Evolutionary conservation across 2,329 filamentous ascomycete genomes (phyloP).

Genomic region (Penicillium sp.): DNA sequence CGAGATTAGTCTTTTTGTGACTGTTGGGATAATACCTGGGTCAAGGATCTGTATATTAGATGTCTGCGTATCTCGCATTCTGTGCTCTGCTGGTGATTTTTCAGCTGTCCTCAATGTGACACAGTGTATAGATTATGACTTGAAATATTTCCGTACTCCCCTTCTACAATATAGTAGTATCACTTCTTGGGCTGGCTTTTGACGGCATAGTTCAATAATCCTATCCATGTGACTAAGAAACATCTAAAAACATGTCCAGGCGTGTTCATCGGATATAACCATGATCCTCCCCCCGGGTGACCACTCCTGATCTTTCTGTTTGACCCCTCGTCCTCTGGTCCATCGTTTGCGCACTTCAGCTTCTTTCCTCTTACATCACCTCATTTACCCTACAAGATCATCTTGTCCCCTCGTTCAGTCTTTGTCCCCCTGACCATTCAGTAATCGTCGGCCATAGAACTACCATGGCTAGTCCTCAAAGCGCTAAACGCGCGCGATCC

Average conservation of each 20-base stretch:
- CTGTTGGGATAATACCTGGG: constrained; percentile 33
- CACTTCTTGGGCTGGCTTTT: neutral
- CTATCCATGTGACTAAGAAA: neutral
- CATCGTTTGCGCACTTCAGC: neutral
- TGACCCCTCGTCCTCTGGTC: neutral
- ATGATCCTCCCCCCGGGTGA: too few species aligned
- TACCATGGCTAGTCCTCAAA: neutral
- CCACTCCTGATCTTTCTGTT: neutral
- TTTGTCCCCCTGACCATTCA: neutral
- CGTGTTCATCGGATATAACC: neutral
- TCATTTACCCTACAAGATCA: neutral
- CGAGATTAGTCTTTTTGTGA: constrained; percentile 31
- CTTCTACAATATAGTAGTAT: neutral
- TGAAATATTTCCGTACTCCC: constrained; percentile 14
- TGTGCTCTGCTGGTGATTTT: constrained; percentile 17
- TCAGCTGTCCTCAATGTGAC: constrained; percentile 15
- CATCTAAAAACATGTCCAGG: neutral
- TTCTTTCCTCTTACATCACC: neutral
- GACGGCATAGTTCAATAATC: neutral
- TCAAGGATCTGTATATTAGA: constrained; percentile 38
- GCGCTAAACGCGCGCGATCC: neutral
- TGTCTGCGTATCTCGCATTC: constrained; percentile 29
- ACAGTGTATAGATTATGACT: constrained; percentile 28
- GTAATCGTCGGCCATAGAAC: neutral
- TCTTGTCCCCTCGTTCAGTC: neutral